A percentile compares a stretch with the other conserved stretches of the same genome.
phyloP scores from a whole-genome alignment of 352 stramenopile genomes.

The Pythium dissimile region DNA sequence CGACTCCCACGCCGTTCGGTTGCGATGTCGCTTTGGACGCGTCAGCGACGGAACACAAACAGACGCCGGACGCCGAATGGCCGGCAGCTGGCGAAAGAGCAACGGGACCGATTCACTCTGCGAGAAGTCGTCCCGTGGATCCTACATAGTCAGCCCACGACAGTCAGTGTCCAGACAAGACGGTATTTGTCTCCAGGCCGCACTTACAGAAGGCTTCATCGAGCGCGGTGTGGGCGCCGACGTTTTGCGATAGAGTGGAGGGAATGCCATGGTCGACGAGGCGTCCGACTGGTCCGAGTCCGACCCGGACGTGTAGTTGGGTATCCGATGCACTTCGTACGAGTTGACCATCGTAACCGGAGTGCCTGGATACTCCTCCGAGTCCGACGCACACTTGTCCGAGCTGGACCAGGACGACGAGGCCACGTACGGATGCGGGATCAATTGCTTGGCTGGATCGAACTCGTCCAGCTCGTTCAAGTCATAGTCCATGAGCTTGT shows the following conservation, averaged over 20 bases:
- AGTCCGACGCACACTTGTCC: slow-evolving; percentile 27
- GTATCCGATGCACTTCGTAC: slow-evolving; percentile 37
- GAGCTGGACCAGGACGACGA: slow-evolving; percentile 7
- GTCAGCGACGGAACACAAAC: slow-evolving; percentile 51
- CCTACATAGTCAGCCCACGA: background rate
- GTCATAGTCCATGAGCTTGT: slow-evolving; percentile 17
- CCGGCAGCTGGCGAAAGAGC: slow-evolving; percentile 50
- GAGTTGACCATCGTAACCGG: slow-evolving; percentile 11
- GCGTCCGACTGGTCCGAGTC: slow-evolving; percentile 60
- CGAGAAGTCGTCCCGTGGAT: slow-evolving; percentile 11
- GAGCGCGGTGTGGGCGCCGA: slow-evolving; percentile 60
- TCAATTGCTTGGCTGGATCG: slow-evolving; percentile 13
- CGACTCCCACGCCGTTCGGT: slow-evolving; percentile 54
- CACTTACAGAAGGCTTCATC: slow-evolving; percentile 10
- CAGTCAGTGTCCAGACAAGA: background rate
- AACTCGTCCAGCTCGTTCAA: slow-evolving; percentile 33
- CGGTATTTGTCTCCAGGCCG: background rate
- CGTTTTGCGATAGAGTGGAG: slow-evolving; percentile 44
- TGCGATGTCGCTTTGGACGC: slow-evolving; percentile 31
- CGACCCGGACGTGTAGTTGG: slow-evolving; percentile 24
- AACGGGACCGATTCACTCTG: slow-evolving; percentile 44
- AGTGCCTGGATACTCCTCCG: slow-evolving; percentile 5
- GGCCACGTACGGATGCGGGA: background rate
- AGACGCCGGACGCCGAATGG: slow-evolving; percentile 48
- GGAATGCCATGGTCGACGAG: slow-evolving; percentile 30